Base-by-base conservation (phyloP, 352 stramenopile genomes). In the Phytopythium helicoides region DNA sequence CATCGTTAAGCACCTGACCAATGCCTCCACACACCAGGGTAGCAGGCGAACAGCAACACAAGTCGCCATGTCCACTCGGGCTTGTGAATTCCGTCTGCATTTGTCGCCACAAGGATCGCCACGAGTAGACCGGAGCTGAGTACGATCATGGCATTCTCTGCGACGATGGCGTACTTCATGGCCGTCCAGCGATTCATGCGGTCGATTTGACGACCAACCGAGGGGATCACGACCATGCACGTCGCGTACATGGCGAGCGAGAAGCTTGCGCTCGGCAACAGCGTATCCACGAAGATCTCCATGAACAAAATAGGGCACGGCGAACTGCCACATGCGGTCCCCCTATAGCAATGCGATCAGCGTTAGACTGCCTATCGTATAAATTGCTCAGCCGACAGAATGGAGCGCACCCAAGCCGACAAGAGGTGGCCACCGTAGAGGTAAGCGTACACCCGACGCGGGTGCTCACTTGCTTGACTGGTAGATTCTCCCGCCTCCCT, bases 231-330 rank as follows among this genome's bases (percentile, higher is more conserved):
- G 48, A 82, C 52, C 47, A 94, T 80, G 38, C 81, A 87, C 9
- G 82, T 71, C 23, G 85, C 64, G 62, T 92, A 90, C 64, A 90
- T 87, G 37, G 67, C 73, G 16, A 89, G 62, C 35, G 80, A 79
- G 62, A 91, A 94, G 22, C 66, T 66, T 0, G 82, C 80, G 44
- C 80, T 94, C 6, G 82, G 84, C 25, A 94, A 60, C 36, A 92
- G 52, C 33, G 82, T 92, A 39, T 90, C 78, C 45, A 89, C 74
- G 39, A 93, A 93, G 50, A 93, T 79, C 42, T 93, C 82, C 72
- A 93, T 93, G 62, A 93, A 91, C 41, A 93, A 56, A 31, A 93
- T 79, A n/a, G 46, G 82, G 82, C 10, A 90, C 73, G 4, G 82
- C 80, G 55, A 93, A 91, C 33, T 79, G 68, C 82, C 82, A 93